These are phyloP conservation scores for Suillus fuscotomentosus DNA, from an alignment of 768 basidiomycete species.

Conservation along the genomic window DNA sequence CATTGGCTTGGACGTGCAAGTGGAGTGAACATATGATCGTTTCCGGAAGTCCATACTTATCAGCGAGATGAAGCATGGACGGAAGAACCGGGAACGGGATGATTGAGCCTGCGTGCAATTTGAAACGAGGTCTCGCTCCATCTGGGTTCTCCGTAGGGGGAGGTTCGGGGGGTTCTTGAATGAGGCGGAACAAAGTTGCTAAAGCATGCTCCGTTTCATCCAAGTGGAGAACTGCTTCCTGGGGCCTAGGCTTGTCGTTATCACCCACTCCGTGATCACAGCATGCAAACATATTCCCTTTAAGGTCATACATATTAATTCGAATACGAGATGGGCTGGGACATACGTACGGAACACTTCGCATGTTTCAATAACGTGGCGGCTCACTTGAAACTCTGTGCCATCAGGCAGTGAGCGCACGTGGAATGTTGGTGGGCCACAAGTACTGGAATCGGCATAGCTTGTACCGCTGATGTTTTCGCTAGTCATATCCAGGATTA, in stretches of 20 bases:
- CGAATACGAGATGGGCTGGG: background rate
- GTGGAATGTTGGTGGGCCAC: slow-evolving; percentile 45
- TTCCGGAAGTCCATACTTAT: slow-evolving; percentile 63
- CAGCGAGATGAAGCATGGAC: slow-evolving; percentile 53
- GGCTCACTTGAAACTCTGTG: slow-evolving; percentile 48
- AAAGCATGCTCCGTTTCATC: slow-evolving; percentile 51
- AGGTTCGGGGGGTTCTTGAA: slow-evolving; percentile 53
- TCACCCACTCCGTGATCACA: slow-evolving; percentile 37
- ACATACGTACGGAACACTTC: slow-evolving; percentile 68
- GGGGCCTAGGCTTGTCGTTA: slow-evolving; percentile 11
- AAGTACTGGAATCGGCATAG: background rate
- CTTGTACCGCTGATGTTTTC: background rate
- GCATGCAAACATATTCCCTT: slow-evolving; percentile 69
- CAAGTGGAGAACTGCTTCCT: slow-evolving; percentile 46
- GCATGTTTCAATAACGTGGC: slow-evolving; percentile 49
- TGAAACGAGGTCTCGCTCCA: slow-evolving; percentile 28
- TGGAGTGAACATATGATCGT: slow-evolving; percentile 42
- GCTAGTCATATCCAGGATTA: background rate
- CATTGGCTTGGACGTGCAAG: slow-evolving; percentile 55
- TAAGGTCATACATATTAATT: background rate
- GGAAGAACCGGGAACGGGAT: slow-evolving; percentile 68
- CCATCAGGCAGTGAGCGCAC: slow-evolving; percentile 55
- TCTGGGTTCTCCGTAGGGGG: slow-evolving; percentile 34
- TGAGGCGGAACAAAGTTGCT: slow-evolving; percentile 49
- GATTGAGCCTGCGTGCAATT: slow-evolving; percentile 37